Evolutionary conservation across 1,284 basidiomycete species (phyloP), one percentile per base, ranked within the genome.

Genomic region (Apiotrichum siamense): DNA sequence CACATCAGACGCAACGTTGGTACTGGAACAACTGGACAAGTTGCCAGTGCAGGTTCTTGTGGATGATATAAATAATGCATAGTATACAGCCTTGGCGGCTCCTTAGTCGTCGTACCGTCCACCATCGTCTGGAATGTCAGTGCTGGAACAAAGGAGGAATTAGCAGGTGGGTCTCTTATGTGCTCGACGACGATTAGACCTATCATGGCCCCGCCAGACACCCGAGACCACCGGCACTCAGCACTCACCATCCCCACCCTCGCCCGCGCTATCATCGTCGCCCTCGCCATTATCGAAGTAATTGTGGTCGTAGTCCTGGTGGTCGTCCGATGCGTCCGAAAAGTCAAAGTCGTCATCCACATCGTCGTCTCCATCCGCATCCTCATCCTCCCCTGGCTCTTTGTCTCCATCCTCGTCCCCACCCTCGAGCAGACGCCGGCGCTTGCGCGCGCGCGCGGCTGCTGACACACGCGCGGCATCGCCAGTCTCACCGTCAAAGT

Each of bases 271-370:
- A 46, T 72, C 71, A 38, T 72, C 72, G 38, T 73, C 72, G 6
- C 67, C 70, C 59, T 72, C 70, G 26, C 72, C 72, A 50, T 73
- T 73, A 49, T 75, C 73, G 57, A 75, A 75, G 61, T 75, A 74
- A 35, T 75, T 73, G 7, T 63, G 61, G 49, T 73, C 73, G 41
- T 75, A 75, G 57, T 75, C 73, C 52, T 69, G 67, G 57, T 74
- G 70, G 61, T 74, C 72, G 25, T 64, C 64, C 24, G 60, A 66
- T 39, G 70, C 73, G 29, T 72, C 70, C 10, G 41, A 43, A 43
- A 68, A 72, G 50, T 73, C 71, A 51, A 69, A 66, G 55, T 73
- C 66, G 43, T 61, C 63, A 36, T 68, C 65, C 10, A 49, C 45
- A 11, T 50, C 50, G 23, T 53, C 53, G 18, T 49, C 51, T 15